Percentiles rank a stretch among this genome's conserved stretches.
Evolutionary conservation across 2,329 filamentous ascomycete species (phyloP).

Genomic region (Ilyonectria mors-panacis): DNA sequence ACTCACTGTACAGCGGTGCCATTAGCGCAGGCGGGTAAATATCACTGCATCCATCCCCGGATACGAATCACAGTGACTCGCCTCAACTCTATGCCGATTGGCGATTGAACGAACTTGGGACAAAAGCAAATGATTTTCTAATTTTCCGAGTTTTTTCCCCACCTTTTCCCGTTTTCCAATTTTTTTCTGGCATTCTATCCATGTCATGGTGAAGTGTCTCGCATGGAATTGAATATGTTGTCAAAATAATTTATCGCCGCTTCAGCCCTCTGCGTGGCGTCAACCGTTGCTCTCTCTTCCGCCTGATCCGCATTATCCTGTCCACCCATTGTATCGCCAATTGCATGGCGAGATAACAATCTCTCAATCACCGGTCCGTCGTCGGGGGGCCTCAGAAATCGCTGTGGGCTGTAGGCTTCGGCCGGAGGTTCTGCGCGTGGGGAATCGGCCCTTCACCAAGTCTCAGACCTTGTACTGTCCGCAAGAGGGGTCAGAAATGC

Average conservation of each 20-base stretch:
- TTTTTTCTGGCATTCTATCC: neutral
- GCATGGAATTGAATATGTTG: neutral
- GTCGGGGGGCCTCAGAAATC: neutral
- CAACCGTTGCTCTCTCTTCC: neutral
- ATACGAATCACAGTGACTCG: neutral
- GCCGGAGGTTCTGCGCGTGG: neutral
- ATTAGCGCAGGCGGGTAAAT: no score
- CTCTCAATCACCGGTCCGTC: conserved; percentile 17
- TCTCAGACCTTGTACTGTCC: conserved; percentile 3
- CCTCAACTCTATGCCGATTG: neutral
- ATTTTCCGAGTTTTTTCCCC: neutral
- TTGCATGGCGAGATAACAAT: neutral
- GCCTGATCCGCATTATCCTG: neutral
- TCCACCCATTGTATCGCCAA: neutral
- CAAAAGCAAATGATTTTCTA: neutral
- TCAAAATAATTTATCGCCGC: neutral
- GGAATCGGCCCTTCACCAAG: neutral
- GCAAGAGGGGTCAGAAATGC: neutral
- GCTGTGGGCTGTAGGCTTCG: neutral
- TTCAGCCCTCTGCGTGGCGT: neutral
- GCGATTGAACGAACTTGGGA: neutral
- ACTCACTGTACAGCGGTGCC: no score
- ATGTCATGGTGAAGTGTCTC: neutral
- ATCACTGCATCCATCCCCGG: neutral
- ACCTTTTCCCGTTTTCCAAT: neutral